Evolutionary conservation across 164 flowering plant species (phyloP).

Genomic region (Amborella trichopoda): DNA sequence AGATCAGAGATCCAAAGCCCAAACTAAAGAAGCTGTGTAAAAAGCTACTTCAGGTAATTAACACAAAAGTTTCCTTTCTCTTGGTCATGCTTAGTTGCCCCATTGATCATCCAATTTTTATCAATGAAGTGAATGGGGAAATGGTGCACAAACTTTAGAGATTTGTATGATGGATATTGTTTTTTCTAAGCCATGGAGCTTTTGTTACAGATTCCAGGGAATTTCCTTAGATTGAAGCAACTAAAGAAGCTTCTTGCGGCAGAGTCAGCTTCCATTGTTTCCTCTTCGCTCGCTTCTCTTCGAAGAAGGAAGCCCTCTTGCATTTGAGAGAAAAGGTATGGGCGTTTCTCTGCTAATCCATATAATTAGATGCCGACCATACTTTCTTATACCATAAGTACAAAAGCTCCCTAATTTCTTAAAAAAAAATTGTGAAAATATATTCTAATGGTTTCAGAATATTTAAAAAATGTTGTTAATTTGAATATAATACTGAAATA

Average conservation of each 20-base stretch:
- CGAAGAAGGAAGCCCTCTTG: conserved; percentile 53
- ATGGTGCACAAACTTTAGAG: conserved; percentile 1
- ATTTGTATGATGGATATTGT: conserved; percentile 1
- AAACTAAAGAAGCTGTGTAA: conserved; percentile 1
- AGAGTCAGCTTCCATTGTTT: conserved; percentile 40
- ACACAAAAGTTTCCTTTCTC: conserved; percentile 4
- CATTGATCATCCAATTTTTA: too few relatives aligned
- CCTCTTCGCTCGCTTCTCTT: conserved; percentile 49
- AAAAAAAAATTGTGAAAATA: too few relatives aligned
- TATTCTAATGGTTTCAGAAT: too few relatives aligned
- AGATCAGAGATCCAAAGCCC: neutral
- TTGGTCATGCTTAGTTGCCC: too few relatives aligned
- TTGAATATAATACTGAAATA: too few relatives aligned
- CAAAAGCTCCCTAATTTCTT: too few relatives aligned
- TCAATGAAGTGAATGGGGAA: too few relatives aligned
- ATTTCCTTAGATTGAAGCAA: conserved; percentile 64
- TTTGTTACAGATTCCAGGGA: conserved; percentile 50
- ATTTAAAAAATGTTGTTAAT: too few relatives aligned
- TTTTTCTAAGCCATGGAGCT: conserved; percentile 4
- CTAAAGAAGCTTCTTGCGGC: conserved; percentile 64
- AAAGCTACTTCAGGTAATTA: conserved; percentile 56
- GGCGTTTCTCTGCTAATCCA: too few relatives aligned
- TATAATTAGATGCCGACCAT: too few relatives aligned
- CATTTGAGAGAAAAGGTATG: conserved; percentile 74
- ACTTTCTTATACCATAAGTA: too few relatives aligned